Base-by-base conservation (phyloP, 148 eudicot genomes). In the Polygonum maritimum region DNA sequence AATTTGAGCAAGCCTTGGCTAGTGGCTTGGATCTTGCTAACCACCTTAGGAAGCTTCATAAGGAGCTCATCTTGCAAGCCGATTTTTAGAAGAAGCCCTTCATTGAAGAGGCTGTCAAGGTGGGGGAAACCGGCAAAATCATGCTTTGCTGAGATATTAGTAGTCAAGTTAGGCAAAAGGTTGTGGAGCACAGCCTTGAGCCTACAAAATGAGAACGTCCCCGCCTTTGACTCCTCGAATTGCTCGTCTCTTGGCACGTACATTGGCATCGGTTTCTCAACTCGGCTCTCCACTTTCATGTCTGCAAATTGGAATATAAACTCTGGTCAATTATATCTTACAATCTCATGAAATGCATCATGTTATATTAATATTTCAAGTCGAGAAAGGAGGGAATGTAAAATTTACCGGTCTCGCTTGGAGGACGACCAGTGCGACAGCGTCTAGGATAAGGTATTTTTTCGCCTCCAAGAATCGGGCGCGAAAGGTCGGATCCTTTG, bases 221-320 rank as follows among this genome's bases (percentile, higher is more conserved):
- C 85, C 10, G 80, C 78, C 77, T 94, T 94, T 0, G 89, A 82
- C 82, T 94, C 98, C 86, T 94, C 98, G 26, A 92, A 94, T 44
- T 89, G 96, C 77, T 94, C 98, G 73, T 92, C 97, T 54, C 96
- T 89, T 8, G 98, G 98, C 75, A 90, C 91, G 48, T 94, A 94
- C 84, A 86, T 80, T 13, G 97, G 97, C 75, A 80, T 69, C 41
- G 97, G 98, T 87, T 90, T 94, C 90, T 94, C 98, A 60, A 94
- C 91, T 5, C 98, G 86, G 47, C 96, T 92, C 83, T 94, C 98
- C 22, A 82, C 71, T 3, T 78, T 75, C 22, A 84, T 39, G 83
- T 92, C 98, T 93, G 76, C 26, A 39, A 36, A 67, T 36, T 67
- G 19, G 2, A 12, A 35, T 26, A 62, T 10, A 26, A 65, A 65